phyloP scores from a whole-genome alignment of 805 yeast genomes.

The Priceomyces carsonii region DNA sequence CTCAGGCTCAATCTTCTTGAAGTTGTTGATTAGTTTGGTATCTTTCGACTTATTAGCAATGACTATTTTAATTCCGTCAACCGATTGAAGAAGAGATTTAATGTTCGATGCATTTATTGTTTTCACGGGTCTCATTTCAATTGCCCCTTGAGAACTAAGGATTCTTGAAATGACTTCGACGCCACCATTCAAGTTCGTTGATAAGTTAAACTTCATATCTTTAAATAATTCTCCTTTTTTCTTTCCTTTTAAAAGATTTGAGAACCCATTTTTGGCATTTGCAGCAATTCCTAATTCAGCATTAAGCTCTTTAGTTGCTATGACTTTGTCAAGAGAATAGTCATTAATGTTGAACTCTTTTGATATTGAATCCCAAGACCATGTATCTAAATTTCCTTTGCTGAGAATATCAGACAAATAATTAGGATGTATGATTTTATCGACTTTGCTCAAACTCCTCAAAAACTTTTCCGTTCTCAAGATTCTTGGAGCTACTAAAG shows the following conservation, averaged over 20 bases:
- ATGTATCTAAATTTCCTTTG: constrained; percentile 10
- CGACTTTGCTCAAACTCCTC: constrained; percentile 59
- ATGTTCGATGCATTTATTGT: constrained; percentile 14
- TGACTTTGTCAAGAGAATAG: constrained; percentile 35
- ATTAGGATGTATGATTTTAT: constrained; percentile 54
- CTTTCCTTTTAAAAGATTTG: constrained; percentile 14
- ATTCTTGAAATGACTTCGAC: constrained; percentile 54
- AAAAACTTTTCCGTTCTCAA: constrained; percentile 86
- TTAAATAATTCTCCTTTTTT: constrained; percentile 43
- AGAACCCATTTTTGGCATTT: constrained; percentile 18
- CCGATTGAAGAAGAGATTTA: constrained; percentile 16
- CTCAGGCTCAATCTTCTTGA: constrained; percentile 15
- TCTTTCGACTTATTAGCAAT: constrained; percentile 41
- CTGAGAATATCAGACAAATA: constrained; percentile 49
- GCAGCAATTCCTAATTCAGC: constrained; percentile 23
- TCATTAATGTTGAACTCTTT: constrained; percentile 26
- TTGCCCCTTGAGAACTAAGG: constrained; percentile 60
- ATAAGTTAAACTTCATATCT: constrained; percentile 52
- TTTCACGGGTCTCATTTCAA: constrained; percentile 22
- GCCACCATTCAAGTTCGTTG: constrained; percentile 63
- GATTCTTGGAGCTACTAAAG: constrained; percentile 77
- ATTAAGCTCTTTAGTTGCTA: constrained; percentile 31
- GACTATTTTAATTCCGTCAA: constrained; percentile 18
- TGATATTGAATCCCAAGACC: constrained; percentile 14
- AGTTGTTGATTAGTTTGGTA: constrained; percentile 21